Evolutionary conservation across 2,329 filamentous ascomycete genomes (phyloP).

Genomic region (Monilinia fructicola): DNA sequence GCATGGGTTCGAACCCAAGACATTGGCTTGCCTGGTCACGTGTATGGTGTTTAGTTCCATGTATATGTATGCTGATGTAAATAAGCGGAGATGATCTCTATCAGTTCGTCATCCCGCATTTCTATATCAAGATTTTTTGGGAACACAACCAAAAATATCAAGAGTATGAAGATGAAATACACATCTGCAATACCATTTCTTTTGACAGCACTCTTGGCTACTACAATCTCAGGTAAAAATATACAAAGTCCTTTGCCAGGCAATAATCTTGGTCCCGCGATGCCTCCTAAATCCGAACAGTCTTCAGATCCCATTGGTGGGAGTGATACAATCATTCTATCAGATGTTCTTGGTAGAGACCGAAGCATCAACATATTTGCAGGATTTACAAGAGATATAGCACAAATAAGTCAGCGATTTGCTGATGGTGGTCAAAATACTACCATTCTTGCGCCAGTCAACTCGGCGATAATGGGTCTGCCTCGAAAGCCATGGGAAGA

Average conservation of each 20-base stretch:
- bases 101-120: slow-evolving; percentile 22
- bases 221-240: slow-evolving; percentile 20
- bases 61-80: neutral
- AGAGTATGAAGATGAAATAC: slow-evolving; percentile 20
- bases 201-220: slow-evolving; percentile 26
- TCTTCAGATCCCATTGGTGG: slow-evolving; percentile 32
- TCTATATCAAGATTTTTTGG: slow-evolving; percentile 4
- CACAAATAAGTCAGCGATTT: slow-evolving; percentile 66
- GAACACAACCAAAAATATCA: neutral
- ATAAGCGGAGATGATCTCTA: neutral
- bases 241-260: slow-evolving; percentile 29
- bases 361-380: slow-evolving; percentile 83
- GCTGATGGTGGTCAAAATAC: slow-evolving; percentile 66
- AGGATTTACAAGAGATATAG: slow-evolving; percentile 73
- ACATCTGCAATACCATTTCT: slow-evolving; percentile 21
- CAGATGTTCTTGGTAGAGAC: slow-evolving; percentile 79
- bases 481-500: slow-evolving; percentile 87
- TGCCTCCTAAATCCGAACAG: slow-evolving; percentile 30
- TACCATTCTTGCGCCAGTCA: slow-evolving; percentile 84
- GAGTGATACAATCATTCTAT: slow-evolving; percentile 63
- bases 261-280: slow-evolving; percentile 33
- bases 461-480: slow-evolving; percentile 73
- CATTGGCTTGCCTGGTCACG: neutral
- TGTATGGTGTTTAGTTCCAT: neutral
- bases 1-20: no score